phyloP scores from a whole-genome alignment of 306 rosid species.

The Glycine soja region DNA sequence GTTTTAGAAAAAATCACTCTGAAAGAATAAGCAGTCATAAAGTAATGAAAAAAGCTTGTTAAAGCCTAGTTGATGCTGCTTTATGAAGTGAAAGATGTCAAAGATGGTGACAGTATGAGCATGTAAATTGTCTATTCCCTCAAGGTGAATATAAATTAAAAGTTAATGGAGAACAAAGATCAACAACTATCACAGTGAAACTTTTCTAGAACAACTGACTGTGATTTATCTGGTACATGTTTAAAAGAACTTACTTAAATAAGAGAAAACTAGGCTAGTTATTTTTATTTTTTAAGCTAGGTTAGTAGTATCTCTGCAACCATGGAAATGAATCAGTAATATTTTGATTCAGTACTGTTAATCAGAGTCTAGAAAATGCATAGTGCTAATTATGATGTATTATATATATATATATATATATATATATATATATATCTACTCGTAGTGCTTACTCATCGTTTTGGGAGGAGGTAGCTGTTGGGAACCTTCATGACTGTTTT shows the following conservation, averaged over 20 bases:
- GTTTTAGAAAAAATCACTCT: not conserved
- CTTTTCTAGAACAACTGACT: not conserved
- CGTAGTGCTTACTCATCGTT: no score
- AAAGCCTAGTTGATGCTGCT: slow-evolving; percentile 22
- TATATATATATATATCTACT: no score
- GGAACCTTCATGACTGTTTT: no score
- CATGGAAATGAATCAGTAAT: slow-evolving; percentile 9
- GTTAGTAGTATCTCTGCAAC: slow-evolving; percentile 16
- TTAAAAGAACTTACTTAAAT: not conserved
- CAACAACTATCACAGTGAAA: not conserved
- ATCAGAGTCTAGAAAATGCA: slow-evolving; percentile 10
- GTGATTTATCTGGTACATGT: slow-evolving; percentile 10
- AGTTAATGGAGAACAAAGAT: slow-evolving; percentile 4
- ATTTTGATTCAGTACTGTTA: slow-evolving; percentile 25
- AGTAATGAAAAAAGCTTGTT: slow-evolving; percentile 12
- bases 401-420: no score
- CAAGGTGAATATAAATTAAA: not conserved
- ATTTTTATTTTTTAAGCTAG: slow-evolving; percentile 29
- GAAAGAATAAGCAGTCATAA: slow-evolving; percentile 13
- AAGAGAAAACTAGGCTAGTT: slow-evolving; percentile 24
- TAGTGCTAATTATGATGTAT: slow-evolving; percentile 27
- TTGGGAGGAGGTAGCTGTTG: no score
- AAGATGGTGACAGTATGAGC: not conserved
- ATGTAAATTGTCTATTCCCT: not conserved
- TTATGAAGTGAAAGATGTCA: not conserved